Percentiles rank a stretch among this genome's conserved stretches.
Evolutionary conservation across 805 yeast species (phyloP).

Genomic region (Debaryomyces hansenii): DNA sequence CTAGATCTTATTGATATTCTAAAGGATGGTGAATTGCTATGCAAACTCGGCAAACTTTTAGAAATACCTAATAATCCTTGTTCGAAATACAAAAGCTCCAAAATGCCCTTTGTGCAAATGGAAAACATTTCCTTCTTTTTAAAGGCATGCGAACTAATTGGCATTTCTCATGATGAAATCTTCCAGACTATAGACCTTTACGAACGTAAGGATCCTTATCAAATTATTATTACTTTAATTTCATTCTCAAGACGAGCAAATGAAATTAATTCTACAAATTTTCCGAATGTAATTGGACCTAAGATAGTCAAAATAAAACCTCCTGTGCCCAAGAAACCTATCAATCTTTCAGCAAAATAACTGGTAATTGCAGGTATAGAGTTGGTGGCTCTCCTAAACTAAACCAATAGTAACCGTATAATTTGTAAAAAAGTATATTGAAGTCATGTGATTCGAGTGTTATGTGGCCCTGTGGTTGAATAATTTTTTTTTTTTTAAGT

Average conservation of each 20-base stretch:
- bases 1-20: conserved; percentile 54
- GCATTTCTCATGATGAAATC: conserved; percentile 78
- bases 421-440: background rate
- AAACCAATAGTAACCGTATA: no score
- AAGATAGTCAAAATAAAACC: conserved; percentile 45
- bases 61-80: conserved; percentile 27
- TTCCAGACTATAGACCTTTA: conserved; percentile 78
- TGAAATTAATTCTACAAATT: conserved; percentile 26
- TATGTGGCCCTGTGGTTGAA: background rate
- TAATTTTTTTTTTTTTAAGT: background rate
- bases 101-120: conserved; percentile 78
- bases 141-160: conserved; percentile 57
- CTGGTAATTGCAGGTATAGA: background rate
- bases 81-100: conserved; percentile 55
- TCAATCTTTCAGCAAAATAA: conserved; percentile 16
- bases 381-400: no score
- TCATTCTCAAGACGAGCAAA: conserved; percentile 72
- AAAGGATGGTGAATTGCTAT: conserved; percentile 55
- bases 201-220: conserved; percentile 74
- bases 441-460: background rate
- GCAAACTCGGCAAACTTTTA: conserved; percentile 32
- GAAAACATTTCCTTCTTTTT: conserved; percentile 79
- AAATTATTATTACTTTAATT: conserved; percentile 70
- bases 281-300: conserved; percentile 39
- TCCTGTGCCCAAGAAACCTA: conserved; percentile 59